These are phyloP conservation scores for Calonectria montana DNA, from an alignment of 2,329 filamentous ascomycete genomes.

Conservation along the genomic window DNA sequence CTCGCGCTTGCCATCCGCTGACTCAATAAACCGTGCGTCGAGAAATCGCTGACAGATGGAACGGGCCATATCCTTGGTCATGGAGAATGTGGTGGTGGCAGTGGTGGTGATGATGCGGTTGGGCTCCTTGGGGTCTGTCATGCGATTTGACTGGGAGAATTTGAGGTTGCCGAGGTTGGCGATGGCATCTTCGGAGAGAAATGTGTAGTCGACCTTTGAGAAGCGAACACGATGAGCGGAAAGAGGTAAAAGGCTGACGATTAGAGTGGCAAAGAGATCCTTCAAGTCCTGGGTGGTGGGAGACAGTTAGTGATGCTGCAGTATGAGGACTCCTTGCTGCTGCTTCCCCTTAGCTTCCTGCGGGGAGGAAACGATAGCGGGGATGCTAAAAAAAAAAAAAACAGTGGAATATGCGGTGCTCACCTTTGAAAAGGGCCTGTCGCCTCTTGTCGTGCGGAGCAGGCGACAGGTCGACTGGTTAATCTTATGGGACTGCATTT, in stretches of 20 bases:
- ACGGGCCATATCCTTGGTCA: constrained; percentile 98
- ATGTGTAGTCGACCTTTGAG: constrained; percentile 90
- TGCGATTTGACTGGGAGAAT: constrained; percentile 97
- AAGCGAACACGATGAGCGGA: constrained; percentile 91
- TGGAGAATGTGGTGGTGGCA: constrained; percentile 97
- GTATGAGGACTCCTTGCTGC: not conserved
- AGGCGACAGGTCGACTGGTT: constrained; percentile 90
- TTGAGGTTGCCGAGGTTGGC: constrained; percentile 97
- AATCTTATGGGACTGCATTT: not conserved
- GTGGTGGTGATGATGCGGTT: constrained; percentile 96
- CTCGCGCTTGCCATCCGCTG: constrained; percentile 86
- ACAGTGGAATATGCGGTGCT: constrained; percentile 49
- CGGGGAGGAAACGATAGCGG: not conserved
- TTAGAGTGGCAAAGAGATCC: constrained; percentile 92
- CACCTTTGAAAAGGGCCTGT: constrained; percentile 93
- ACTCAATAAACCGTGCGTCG: constrained; percentile 93
- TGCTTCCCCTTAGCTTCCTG: not conserved
- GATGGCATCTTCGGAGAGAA: constrained; percentile 96
- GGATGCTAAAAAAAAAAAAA: not conserved
- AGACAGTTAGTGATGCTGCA: not conserved
- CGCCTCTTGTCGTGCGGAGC: constrained; percentile 97
- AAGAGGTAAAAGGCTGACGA: constrained; percentile 89
- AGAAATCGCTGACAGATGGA: constrained; percentile 95
- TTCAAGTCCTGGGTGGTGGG: constrained; percentile 81
- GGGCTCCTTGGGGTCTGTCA: constrained; percentile 97